Conservation (phyloP, 2,329 filamentous ascomycete species). For the Talaromyces sp. region DNA sequence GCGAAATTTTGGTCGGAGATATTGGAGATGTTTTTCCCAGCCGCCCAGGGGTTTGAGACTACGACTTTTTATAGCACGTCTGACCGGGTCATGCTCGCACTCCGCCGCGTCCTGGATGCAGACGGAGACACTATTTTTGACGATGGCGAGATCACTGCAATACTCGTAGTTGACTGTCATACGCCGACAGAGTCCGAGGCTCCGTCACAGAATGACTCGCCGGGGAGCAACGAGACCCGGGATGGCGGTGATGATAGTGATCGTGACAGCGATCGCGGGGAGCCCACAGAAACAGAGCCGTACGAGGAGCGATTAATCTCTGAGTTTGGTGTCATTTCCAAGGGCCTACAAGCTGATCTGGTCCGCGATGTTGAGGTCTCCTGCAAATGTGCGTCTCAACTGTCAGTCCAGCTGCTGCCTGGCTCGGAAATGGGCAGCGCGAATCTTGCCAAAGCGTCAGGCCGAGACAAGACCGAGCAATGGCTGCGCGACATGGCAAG, state of each 20-base stretch:
- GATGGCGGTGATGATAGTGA: background rate
- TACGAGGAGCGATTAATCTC: background rate
- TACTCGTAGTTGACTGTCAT: conserved; percentile 5
- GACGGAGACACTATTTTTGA: conserved; percentile 3
- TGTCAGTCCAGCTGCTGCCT: background rate
- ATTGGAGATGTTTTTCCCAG: conserved; percentile 5
- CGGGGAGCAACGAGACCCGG: background rate
- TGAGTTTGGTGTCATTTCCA: conserved; percentile 2
- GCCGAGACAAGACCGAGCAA: conserved; percentile 7
- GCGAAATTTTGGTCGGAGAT: conserved; percentile 4
- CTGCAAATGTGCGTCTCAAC: background rate
- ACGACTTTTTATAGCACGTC: background rate
- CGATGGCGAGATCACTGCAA: background rate
- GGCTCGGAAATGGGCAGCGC: conserved; percentile 1
- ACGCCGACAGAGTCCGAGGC: background rate
- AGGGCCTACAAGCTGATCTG: conserved; percentile 2
- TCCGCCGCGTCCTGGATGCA: background rate
- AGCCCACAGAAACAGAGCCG: background rate
- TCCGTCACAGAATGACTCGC: background rate
- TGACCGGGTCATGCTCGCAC: background rate
- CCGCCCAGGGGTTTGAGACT: background rate
- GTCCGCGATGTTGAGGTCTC: background rate
- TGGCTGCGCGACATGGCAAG: conserved; percentile 1
- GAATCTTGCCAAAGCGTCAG: conserved; percentile 7
- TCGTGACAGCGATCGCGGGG: background rate